A percentile compares a stretch with the other conserved stretches of the same genome.
Evolutionary conservation across 208 protist species (phyloP).

Genomic region (Leishmania martiniquensis): DNA sequence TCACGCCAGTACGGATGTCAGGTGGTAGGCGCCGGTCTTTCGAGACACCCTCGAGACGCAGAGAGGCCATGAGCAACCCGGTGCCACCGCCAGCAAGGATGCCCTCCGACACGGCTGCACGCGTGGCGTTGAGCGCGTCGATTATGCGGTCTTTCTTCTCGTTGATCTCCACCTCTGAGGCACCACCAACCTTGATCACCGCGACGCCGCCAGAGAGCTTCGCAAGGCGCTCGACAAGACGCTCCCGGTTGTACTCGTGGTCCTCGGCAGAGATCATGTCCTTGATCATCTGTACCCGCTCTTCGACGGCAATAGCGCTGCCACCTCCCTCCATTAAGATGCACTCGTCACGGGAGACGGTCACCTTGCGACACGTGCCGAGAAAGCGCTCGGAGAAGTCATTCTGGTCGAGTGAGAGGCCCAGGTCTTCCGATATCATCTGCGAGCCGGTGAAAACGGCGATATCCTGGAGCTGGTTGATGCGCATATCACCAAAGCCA

Average conservation of each 20-base stretch:
- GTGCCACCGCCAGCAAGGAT: constrained; percentile 98
- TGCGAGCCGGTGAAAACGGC: constrained; percentile 98
- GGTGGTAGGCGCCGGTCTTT: constrained; percentile 59
- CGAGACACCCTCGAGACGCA: constrained; percentile 84
- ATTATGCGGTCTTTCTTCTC: constrained; percentile 99
- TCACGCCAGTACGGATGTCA: constrained; percentile 83
- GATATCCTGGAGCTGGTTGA: constrained; percentile 99
- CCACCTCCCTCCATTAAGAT: constrained; percentile 98
- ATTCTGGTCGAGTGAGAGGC: constrained; percentile 92
- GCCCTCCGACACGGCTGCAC: constrained; percentile 98
- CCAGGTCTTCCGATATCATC: constrained; percentile 96
- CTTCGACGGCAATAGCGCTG: constrained; percentile 94
- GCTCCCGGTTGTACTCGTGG: constrained; percentile 98
- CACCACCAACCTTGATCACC: constrained; percentile 98
- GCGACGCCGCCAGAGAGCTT: constrained; percentile 92
- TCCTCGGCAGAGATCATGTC: constrained; percentile 94
- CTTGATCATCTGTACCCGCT: constrained; percentile 97
- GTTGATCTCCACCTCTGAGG: constrained; percentile 98
- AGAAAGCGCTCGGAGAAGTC: constrained; percentile 90
- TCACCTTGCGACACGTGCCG: constrained; percentile 88
- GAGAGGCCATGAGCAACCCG: constrained; percentile 95
- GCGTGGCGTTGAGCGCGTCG: constrained; percentile 99
- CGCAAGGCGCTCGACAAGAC: constrained; percentile 96
- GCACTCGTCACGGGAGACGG: constrained; percentile 97
- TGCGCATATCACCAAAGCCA: constrained; percentile 99